Percentiles rank a stretch among this genome's conserved stretches.
Conservation (phyloP, 1,284 basidiomycete species). For the Wallemia ichthyophaga region DNA sequence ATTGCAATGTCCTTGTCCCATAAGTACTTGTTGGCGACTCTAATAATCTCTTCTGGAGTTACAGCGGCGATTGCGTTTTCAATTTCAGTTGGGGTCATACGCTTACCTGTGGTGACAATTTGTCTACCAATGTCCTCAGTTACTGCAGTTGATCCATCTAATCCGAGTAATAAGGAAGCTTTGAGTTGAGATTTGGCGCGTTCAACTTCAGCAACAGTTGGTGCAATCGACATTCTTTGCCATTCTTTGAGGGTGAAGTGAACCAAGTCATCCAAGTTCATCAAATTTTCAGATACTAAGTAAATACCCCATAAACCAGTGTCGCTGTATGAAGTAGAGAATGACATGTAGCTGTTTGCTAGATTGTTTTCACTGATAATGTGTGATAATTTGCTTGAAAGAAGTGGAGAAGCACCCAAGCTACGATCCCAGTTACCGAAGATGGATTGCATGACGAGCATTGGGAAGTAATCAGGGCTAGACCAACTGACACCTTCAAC, state of each 20-base stretch:
- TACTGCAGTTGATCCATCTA: slow-evolving; percentile 83
- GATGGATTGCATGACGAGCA: slow-evolving; percentile 94
- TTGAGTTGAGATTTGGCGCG: slow-evolving; percentile 94
- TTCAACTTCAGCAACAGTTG: slow-evolving; percentile 65
- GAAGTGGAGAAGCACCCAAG: slow-evolving; percentile 61
- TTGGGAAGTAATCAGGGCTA: slow-evolving; percentile 94
- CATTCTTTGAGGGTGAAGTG: slow-evolving; percentile 93
- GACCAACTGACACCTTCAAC: slow-evolving; percentile 96
- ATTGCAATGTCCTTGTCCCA: slow-evolving; percentile 81
- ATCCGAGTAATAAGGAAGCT: slow-evolving; percentile 59
- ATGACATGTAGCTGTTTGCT: slow-evolving; percentile 98
- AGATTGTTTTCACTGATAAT: slow-evolving; percentile 80
- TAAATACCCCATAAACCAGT: slow-evolving; percentile 99
- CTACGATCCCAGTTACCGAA: slow-evolving; percentile 99
- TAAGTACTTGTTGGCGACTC: slow-evolving; percentile 79
- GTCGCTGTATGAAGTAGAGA: slow-evolving; percentile 98
- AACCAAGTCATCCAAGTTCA: slow-evolving; percentile 70
- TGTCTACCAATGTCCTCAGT: slow-evolving; percentile 97
- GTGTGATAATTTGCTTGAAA: slow-evolving; percentile 72
- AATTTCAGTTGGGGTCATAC: slow-evolving; percentile 75
- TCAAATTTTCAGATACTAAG: slow-evolving; percentile 72
- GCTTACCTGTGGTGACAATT: slow-evolving; percentile 68
- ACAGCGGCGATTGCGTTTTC: slow-evolving; percentile 77
- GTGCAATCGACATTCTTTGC: slow-evolving; percentile 76
- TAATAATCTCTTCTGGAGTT: slow-evolving; percentile 62